Evolutionary conservation across 1,284 basidiomycete species (phyloP).

Genomic region (Sporisorium iseilematis-ciliati): DNA sequence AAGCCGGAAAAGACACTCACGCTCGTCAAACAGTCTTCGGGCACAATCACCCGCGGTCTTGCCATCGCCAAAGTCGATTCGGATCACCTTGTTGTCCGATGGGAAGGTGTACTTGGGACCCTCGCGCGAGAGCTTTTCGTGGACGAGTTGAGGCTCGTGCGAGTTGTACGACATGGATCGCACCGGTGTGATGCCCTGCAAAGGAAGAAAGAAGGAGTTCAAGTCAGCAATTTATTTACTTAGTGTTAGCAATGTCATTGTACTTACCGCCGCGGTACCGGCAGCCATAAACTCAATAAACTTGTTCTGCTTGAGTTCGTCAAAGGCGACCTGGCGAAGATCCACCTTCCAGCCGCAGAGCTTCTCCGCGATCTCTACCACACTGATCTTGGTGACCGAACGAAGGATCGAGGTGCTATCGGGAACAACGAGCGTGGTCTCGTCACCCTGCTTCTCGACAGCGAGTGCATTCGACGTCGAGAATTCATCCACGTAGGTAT

Average conservation of each 20-base stretch:
- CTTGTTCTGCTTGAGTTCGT: slow-evolving; percentile 49
- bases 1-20: too few species aligned
- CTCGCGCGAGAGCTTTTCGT: slow-evolving; percentile 39
- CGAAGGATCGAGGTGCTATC: slow-evolving; percentile 56
- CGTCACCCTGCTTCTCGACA: slow-evolving; percentile 47
- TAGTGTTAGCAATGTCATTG: not conserved
- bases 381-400: slow-evolving; percentile 57
- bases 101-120: slow-evolving; percentile 53
- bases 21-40: slow-evolving; percentile 46
- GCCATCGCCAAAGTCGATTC: slow-evolving; percentile 69
- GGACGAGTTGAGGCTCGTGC: slow-evolving; percentile 43
- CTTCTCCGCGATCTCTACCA: slow-evolving; percentile 64
- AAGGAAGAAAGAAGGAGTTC: not conserved
- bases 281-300: slow-evolving; percentile 66
- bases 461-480: slow-evolving; percentile 69
- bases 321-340: slow-evolving; percentile 64
- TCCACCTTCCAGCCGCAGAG: slow-evolving; percentile 69
- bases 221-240: not conserved
- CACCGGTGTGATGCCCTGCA: slow-evolving; percentile 68
- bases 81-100: slow-evolving; percentile 53
- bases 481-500: slow-evolving; percentile 68
- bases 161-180: slow-evolving; percentile 69
- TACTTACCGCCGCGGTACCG: slow-evolving; percentile 64
- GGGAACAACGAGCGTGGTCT: slow-evolving; percentile 50
- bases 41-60: slow-evolving; percentile 64